phyloP scores from a whole-genome alignment of 116 monocot species.

The Zostera marina region DNA sequence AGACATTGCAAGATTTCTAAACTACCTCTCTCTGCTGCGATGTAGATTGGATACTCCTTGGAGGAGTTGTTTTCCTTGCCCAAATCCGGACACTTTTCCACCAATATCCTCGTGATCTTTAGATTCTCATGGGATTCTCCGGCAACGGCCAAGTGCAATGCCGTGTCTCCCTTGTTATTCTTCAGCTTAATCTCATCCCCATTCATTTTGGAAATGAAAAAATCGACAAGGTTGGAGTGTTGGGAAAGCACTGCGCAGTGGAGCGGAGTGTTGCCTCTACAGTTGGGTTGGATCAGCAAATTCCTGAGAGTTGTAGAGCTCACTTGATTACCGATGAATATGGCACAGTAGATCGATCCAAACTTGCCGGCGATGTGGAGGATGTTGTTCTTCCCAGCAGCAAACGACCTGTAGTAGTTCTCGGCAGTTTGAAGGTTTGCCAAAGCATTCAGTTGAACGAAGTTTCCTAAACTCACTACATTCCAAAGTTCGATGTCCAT shows the following conservation, averaged over 20 bases:
- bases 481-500: too few relatives aligned
- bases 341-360: neutral
- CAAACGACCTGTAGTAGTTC: too few relatives aligned
- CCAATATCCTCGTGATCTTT: conserved; percentile 1
- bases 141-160: conserved; percentile 22
- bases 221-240: neutral
- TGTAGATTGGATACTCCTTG: conserved; percentile 17
- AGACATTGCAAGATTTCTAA: conserved; percentile 4
- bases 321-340: neutral
- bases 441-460: too few relatives aligned
- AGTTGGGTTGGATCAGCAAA: neutral
- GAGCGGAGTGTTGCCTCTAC: conserved; percentile 17
- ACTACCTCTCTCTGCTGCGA: conserved; percentile 16
- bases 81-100: neutral
- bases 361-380: conserved; percentile 14
- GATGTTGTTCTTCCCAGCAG: conserved; percentile 3
- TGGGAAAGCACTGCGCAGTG: conserved; percentile 15
- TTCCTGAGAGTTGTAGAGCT: neutral
- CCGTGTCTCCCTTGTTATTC: conserved; percentile 18
- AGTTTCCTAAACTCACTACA: too few relatives aligned
- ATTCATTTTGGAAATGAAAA: neutral
- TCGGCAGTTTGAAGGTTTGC: too few relatives aligned
- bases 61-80: neutral
- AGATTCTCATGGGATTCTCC: neutral
- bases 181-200: neutral